phyloP scores from a whole-genome alignment of 257 asterid species.

The Scutellaria minor region DNA sequence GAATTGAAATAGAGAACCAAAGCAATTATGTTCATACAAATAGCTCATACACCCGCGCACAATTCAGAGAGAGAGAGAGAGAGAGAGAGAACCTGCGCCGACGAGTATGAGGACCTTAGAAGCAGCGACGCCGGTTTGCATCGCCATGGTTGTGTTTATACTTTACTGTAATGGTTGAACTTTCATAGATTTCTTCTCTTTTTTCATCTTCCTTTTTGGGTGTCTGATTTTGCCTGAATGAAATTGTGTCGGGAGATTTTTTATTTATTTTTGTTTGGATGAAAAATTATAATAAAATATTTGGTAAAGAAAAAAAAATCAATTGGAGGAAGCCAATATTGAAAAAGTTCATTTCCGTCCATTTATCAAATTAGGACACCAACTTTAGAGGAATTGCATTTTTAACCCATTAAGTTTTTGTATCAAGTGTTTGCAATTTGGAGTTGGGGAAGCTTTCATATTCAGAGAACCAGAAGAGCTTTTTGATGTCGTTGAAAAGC shows the following conservation, averaged over 20 bases:
- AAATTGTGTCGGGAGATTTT: not conserved
- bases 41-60: not conserved
- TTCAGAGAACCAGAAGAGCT: no score
- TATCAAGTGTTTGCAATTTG: not conserved
- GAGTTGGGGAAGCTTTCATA: no score
- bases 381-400: conserved; percentile 2
- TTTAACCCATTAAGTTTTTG: not conserved
- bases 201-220: not conserved
- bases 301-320: no score
- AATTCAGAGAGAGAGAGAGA: conserved; percentile 1
- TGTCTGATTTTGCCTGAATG: not conserved
- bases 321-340: not conserved
- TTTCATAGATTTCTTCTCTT: conserved; percentile 11
- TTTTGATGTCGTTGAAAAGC: no score
- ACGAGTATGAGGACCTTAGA: conserved; percentile 76
- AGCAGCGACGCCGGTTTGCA: conserved; percentile 79
- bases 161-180: conserved; percentile 29
- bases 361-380: conserved; percentile 18
- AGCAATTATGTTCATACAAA: not conserved
- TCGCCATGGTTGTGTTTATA: conserved; percentile 57
- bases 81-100: conserved; percentile 64
- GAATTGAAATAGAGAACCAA: not conserved
- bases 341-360: not conserved
- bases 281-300: not conserved
- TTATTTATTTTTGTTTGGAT: not conserved